Evolutionary conservation across 2,329 filamentous ascomycete species (phyloP).

Genomic region (Diaporthe ilicicola): DNA sequence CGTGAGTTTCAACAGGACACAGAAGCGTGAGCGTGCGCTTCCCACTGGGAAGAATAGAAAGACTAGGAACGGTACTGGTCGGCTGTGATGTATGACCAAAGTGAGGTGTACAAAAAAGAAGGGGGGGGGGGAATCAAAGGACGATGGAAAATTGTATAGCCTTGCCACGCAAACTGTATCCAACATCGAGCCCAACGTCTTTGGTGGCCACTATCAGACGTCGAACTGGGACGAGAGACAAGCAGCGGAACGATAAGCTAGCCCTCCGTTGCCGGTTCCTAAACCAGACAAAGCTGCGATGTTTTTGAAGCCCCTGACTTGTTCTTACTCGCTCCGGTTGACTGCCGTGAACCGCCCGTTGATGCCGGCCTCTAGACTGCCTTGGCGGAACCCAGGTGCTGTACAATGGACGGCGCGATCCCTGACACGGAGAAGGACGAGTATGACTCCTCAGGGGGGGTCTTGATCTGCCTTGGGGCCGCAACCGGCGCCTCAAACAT

Average conservation of each 20-base stretch:
- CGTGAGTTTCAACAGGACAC: too few species aligned
- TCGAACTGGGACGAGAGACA: background rate
- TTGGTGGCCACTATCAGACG: background rate
- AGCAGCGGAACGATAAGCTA: background rate
- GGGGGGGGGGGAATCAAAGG: too few species aligned
- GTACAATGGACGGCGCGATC: background rate
- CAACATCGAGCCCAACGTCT: background rate
- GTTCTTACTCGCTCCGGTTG: background rate
- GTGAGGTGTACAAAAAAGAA: background rate
- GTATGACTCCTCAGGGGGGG: background rate
- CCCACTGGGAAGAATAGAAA: background rate
- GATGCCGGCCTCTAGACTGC: background rate
- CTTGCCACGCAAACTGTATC: background rate
- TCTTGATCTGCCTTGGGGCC: background rate
- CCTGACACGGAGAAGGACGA: background rate
- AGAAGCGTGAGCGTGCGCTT: background rate
- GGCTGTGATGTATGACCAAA: background rate
- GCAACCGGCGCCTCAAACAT: conserved; percentile 16
- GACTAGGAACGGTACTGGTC: background rate
- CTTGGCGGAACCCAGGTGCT: background rate
- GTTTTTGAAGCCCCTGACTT: background rate
- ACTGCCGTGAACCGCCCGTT: too few species aligned
- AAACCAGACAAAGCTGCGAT: conserved; percentile 16
- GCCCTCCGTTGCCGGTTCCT: background rate
- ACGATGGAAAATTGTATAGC: background rate